Evolutionary conservation across 768 basidiomycete species (phyloP), one percentile per base, ranked within the genome.

Genomic region (Boletus barrowsii): DNA sequence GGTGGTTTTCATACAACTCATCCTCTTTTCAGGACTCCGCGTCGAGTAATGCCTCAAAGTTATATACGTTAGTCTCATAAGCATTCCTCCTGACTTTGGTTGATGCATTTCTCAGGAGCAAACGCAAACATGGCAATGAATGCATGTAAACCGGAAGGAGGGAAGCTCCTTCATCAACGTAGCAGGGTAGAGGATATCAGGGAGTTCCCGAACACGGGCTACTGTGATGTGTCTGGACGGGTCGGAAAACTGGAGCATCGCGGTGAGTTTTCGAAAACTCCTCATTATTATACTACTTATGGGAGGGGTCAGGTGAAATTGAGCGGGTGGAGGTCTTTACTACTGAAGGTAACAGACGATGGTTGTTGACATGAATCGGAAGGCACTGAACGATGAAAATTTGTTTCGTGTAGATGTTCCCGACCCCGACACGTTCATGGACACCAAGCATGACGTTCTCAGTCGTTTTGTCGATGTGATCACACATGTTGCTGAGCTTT

Each of bases 401-500:
- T 15, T 10, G 22, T 36, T 24, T 7, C 15, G 14, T 33, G 22
- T 24, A 47, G 47, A 37, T 47, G 47, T 47, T n/a, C 22, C 11
- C 6, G 26, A 30, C 30, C 71, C 75, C 17, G 63, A 75, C 24
- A 67, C 68, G 5, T 75, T 88, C 51, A 70, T 88, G 53, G n/a
- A 22, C 56, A 69, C 65, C 24, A 83, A 86, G 61, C 70, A 70
- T 29, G 79, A 82, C 17, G 65, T 76, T 0, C 71, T 90, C 15
- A 78, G 79, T 32, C 81, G 90, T 30, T 93, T 96, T 65, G 79
- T 90, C 18, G 73, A 81, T 42, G 73, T 93, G 29, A 75, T 93
- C 53, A 70, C 71, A 1, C 82, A 83, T 0, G 74, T 97, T n/a
- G 78, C 82, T 3, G 63, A 74, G n/a, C 72, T 93, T 5, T 96